These are phyloP conservation scores for Chlorella sorokiniana DNA, from an alignment of 139 green algal genomes.

Conservation along the genomic window DNA sequence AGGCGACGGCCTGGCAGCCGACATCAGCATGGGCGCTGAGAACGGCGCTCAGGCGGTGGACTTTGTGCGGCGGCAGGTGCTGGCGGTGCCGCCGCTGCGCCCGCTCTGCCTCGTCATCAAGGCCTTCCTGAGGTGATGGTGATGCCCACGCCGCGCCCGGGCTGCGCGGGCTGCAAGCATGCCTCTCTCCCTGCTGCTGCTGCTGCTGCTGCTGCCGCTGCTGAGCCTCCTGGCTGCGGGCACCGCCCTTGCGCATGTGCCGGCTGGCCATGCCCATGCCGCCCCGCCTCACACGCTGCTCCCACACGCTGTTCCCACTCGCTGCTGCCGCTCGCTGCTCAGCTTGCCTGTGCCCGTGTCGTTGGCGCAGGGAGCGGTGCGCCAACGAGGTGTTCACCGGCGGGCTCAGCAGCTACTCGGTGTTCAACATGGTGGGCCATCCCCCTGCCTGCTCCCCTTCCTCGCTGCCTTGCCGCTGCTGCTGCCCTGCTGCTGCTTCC, in stretches of 20 bases:
- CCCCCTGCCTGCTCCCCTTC: not conserved
- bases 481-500: not conserved
- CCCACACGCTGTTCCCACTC: too few species aligned
- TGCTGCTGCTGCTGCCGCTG: not conserved
- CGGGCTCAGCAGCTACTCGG: constrained; percentile 73
- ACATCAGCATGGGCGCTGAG: constrained; percentile 74
- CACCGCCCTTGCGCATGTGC: too few species aligned
- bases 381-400: constrained; percentile 81
- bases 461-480: not conserved
- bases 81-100: constrained; percentile 59
- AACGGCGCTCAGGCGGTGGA: constrained; percentile 72
- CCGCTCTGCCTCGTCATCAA: constrained; percentile 78
- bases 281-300: too few species aligned
- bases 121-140: constrained; percentile 41
- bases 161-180: not conserved
- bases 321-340: too few species aligned
- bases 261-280: too few species aligned
- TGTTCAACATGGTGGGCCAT: constrained; percentile 68
- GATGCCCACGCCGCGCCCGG: not conserved
- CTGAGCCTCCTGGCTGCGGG: too few species aligned
- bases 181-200: too few species aligned
- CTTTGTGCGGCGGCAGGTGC: constrained; percentile 57
- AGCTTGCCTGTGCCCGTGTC: not conserved
- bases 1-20: constrained; percentile 43
- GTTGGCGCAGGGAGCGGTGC: constrained; percentile 41